These are phyloP conservation scores for Sugiyamaella smithiae DNA, from an alignment of 805 yeast genomes.

Conservation along the genomic window DNA sequence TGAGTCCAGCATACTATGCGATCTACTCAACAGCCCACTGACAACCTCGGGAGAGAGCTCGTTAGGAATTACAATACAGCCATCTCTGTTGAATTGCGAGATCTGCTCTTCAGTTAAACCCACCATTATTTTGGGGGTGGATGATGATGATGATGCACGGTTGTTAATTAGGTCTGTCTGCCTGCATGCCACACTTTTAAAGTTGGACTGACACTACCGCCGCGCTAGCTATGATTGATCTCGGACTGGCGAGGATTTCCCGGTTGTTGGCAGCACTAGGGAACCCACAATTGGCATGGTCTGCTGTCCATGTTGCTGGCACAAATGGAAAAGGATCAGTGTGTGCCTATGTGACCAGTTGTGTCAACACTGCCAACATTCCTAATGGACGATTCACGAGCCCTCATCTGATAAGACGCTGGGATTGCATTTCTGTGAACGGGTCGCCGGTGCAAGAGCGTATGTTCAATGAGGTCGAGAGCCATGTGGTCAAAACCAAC, in stretches of 20 bases:
- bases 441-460: constrained; percentile 50
- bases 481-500: constrained; percentile 44
- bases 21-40: constrained; percentile 39
- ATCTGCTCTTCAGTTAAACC: constrained; percentile 50
- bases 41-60: constrained; percentile 49
- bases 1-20: constrained; percentile 44
- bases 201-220: no score
- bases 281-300: constrained; percentile 62
- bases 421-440: constrained; percentile 73
- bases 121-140: not conserved
- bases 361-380: constrained; percentile 48
- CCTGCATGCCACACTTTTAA: no score
- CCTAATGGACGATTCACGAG: constrained; percentile 80
- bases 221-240: constrained; percentile 46
- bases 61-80: constrained; percentile 58
- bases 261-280: constrained; percentile 52
- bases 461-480: constrained; percentile 47
- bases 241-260: constrained; percentile 54
- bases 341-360: constrained; percentile 72
- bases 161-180: no score
- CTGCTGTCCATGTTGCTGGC: constrained; percentile 89
- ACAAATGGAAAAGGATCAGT: constrained; percentile 97
- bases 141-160: no score
- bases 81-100: constrained; percentile 47
- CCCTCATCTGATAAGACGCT: constrained; percentile 72